These are phyloP conservation scores for Xylaria polymorpha DNA, from an alignment of 2,329 filamentous ascomycete species.

Conservation along the genomic window DNA sequence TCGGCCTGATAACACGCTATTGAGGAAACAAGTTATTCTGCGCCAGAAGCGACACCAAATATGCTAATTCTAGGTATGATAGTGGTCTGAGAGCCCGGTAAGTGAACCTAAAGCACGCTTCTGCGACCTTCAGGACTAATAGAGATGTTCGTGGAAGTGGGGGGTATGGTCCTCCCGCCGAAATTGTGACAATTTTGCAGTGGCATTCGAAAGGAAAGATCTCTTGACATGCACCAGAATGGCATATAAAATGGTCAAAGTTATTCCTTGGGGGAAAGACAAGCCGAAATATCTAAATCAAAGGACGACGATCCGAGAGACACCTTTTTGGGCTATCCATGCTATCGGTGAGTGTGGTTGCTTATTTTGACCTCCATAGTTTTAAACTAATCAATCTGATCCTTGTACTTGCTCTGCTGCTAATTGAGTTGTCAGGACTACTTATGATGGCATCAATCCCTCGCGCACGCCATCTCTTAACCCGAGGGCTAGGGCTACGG, in stretches of 20 bases:
- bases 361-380: background rate
- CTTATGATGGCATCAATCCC: slow-evolving; percentile 23
- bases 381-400: background rate
- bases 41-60: background rate
- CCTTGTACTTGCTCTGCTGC: background rate
- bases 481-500: fast-evolving
- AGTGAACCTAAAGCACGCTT: background rate
- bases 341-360: slow-evolving; percentile 4
- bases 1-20: too few species aligned
- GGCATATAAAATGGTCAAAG: background rate
- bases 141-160: slow-evolving; percentile 2
- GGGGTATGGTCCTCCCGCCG: fast-evolving
- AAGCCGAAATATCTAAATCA: background rate
- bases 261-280: background rate
- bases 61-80: slow-evolving; percentile 3
- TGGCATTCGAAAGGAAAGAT: slow-evolving; percentile 3
- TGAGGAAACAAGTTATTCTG: too few species aligned
- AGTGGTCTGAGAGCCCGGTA: slow-evolving; percentile 15
- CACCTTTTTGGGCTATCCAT: background rate
- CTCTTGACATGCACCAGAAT: background rate
- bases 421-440: slow-evolving; percentile 8
- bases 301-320: too few species aligned
- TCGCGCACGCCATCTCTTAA: background rate
- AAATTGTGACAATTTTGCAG: background rate
- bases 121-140: background rate